phyloP scores from a whole-genome alignment of 2,329 filamentous ascomycete species.

The Metarhizium album region DNA sequence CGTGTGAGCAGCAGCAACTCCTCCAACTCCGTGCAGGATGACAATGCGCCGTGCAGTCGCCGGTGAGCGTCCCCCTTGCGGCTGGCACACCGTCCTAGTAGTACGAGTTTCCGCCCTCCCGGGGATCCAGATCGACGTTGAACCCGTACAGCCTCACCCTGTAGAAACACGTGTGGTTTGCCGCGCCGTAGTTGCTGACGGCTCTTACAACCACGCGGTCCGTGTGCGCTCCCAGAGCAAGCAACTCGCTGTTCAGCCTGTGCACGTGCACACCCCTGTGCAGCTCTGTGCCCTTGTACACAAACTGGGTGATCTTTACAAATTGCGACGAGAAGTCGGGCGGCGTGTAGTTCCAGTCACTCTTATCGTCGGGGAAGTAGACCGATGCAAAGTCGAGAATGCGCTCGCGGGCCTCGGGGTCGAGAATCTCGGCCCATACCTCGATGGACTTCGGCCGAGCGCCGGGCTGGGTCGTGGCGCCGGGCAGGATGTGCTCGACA shows the following conservation, averaged over 20 bases:
- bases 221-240: conserved; percentile 35
- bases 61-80: no score
- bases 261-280: conserved; percentile 42
- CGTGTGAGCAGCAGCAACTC: neutral
- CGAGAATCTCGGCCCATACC: conserved; percentile 51
- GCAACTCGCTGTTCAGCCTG: conserved; percentile 38
- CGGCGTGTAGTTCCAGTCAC: conserved; percentile 19
- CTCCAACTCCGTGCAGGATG: neutral
- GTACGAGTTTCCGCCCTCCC: neutral
- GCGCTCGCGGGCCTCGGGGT: conserved; percentile 28
- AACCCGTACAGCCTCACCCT: conserved; percentile 46
- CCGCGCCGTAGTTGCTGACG: conserved; percentile 46
- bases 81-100: neutral
- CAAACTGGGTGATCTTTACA: conserved; percentile 47
- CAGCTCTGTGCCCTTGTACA: conserved; percentile 34
- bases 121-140: conserved; percentile 15
- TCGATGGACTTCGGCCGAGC: conserved; percentile 59
- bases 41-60: neutral
- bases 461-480: conserved; percentile 49
- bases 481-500: conserved; percentile 58
- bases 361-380: conserved; percentile 26
- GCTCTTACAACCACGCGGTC: conserved; percentile 44
- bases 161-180: conserved; percentile 55
- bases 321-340: conserved; percentile 27
- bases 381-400: conserved; percentile 31